A percentile compares a stretch with the other conserved stretches of the same genome.
Evolutionary conservation across 305 asterid genomes (phyloP).

Genomic region (Andrographis paniculata): DNA sequence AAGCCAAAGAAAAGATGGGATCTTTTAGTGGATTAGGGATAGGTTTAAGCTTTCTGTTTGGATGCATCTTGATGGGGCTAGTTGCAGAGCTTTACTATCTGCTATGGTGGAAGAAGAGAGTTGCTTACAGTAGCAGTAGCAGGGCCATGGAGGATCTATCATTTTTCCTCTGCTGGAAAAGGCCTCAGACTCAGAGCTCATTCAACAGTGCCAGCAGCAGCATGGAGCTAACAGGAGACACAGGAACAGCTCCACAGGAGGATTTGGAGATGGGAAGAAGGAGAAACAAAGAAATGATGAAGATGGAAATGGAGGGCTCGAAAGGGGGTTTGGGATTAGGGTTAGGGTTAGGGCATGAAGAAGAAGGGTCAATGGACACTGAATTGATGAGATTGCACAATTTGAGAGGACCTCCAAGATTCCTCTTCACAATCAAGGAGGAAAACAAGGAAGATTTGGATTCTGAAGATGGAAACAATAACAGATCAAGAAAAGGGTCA

Average conservation of each 20-base stretch:
- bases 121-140: conserved; percentile 7
- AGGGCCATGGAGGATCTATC: conserved; percentile 29
- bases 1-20: conserved; percentile 41
- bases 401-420: conserved; percentile 81
- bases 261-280: too few relatives aligned
- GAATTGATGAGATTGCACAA: conserved; percentile 38
- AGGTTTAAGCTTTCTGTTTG: conserved; percentile 66
- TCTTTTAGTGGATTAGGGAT: conserved; percentile 73
- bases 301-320: too few relatives aligned
- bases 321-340: too few relatives aligned
- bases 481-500: conserved; percentile 72
- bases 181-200: conserved; percentile 18
- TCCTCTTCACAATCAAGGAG: conserved; percentile 79
- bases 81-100: conserved; percentile 71
- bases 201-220: conserved; percentile 10
- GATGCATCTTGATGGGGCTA: conserved; percentile 67
- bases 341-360: conserved; percentile 15
- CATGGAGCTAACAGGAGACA: conserved; percentile 23
- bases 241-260: conserved; percentile 25
- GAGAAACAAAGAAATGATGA: too few relatives aligned
- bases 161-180: conserved; percentile 49
- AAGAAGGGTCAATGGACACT: conserved; percentile 30
- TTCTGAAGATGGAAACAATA: conserved; percentile 64
- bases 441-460: conserved; percentile 91
- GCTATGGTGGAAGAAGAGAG: conserved; percentile 73